Evolutionary conservation across 192 early-diverging fungal species (phyloP).

Genomic region (Entomortierella chlamydospora): DNA sequence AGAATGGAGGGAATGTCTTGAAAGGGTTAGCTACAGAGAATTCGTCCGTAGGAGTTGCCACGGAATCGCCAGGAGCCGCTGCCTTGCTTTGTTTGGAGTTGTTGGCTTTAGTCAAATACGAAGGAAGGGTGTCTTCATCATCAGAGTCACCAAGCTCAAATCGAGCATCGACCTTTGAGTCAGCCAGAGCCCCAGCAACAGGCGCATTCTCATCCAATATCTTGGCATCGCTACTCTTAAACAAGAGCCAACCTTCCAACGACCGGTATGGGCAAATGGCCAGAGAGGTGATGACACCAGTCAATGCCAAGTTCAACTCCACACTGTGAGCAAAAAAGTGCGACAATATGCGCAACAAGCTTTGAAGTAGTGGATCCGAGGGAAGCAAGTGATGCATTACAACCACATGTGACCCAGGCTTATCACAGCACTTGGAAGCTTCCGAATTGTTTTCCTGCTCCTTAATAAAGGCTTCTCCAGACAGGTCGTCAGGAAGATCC

Average conservation of each 20-base stretch:
- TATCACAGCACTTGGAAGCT: conserved; percentile 22
- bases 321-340: conserved; percentile 90
- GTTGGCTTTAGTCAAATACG: conserved; percentile 12
- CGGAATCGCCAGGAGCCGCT: conserved; percentile 42
- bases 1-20: conserved; percentile 70
- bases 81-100: conserved; percentile 17
- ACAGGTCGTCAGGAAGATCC: conserved; percentile 46
- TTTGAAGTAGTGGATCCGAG: conserved; percentile 75
- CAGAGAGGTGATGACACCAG: conserved; percentile 88
- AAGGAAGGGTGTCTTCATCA: conserved; percentile 53
- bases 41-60: conserved; percentile 39
- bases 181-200: conserved; percentile 1
- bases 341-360: conserved; percentile 72
- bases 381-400: conserved; percentile 63
- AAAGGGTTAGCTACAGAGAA: conserved; percentile 45
- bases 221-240: conserved; percentile 59
- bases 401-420: conserved; percentile 21
- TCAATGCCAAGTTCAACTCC: conserved; percentile 91
- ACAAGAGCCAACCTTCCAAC: conserved; percentile 78
- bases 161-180: conserved; percentile 3
- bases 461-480: conserved; percentile 29
- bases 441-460: conserved; percentile 28
- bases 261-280: conserved; percentile 80
- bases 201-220: conserved; percentile 35
- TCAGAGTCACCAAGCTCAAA: conserved; percentile 41